Base-by-base conservation (phyloP, 2,329 filamentous ascomycete genomes). In the Graphiopsis chlorocephala region DNA sequence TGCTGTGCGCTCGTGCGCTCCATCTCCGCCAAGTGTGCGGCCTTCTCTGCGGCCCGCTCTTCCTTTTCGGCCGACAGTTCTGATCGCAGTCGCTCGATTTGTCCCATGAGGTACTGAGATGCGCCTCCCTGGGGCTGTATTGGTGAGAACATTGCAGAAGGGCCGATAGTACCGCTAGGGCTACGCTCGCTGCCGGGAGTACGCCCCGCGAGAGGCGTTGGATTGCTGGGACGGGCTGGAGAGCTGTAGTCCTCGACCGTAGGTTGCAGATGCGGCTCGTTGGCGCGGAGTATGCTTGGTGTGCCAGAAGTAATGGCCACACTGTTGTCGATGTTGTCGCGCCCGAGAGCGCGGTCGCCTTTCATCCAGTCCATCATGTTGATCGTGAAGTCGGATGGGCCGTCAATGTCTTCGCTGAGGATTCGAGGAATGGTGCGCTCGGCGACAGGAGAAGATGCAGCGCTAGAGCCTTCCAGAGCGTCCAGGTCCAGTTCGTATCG, bases 331-430 rank as follows among this genome's bases (percentile, higher is more conserved):
- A 28, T 28, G 15, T 63, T 76, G 75, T 17, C 73, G 65, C 31
- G 74, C 4, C 20, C 28, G 17, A 38, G 28, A 17, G 52, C 15
- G 33, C 35, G 26, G 23, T 68, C 71, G 26, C 72, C 71, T 28
- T 65, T 64, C 69, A 76, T 75, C 71, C 72, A 77, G 62, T 71
- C 68, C 29, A 71, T 72, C 70, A 77, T 72, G 68, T 77, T 75
- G 45, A 74, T 67, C 8, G 76, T 77, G 52, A 77, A 77, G 67
- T 77, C 75, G 64, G 72, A 75, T 1, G 76, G 76, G 8, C 75
- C 76, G 52, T 77, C 76, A 48, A 77, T 77, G 53, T 77, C 75
- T 62, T 76, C 74, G 60, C 73, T 76, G 42, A 68, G 64, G 23
- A 77, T 67, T 26, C 35, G 48, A 12, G 60, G 60, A 28, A 62